A percentile compares a stretch with the other conserved stretches of the same genome.
Evolutionary conservation across 2,329 filamentous ascomycete genomes (phyloP).

Genomic region (Cordyceps cateniannulata): DNA sequence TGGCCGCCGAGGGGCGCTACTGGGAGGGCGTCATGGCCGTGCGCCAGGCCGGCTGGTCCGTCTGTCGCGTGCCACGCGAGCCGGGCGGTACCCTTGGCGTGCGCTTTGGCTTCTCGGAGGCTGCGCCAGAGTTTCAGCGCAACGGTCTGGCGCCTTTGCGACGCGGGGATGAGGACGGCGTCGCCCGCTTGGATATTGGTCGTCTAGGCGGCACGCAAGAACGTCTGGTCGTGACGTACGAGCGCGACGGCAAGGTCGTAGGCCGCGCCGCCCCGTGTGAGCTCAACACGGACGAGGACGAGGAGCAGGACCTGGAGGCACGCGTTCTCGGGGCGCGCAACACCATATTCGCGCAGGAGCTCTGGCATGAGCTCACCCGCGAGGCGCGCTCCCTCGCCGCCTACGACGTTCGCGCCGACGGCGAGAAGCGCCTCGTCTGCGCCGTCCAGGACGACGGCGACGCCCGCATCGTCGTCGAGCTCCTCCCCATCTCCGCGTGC

Average conservation of each 20-base stretch:
- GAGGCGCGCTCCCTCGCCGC: slow-evolving; percentile 70
- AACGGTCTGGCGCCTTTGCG: slow-evolving; percentile 77
- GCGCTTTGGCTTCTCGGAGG: slow-evolving; percentile 81
- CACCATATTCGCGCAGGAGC: slow-evolving; percentile 74
- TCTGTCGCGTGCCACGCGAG: slow-evolving; percentile 71
- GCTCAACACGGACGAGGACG: slow-evolving; percentile 39
- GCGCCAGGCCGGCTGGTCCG: slow-evolving; percentile 77
- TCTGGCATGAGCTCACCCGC: slow-evolving; percentile 83
- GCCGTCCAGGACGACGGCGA: slow-evolving; percentile 36
- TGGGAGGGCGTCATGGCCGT: slow-evolving; percentile 83
- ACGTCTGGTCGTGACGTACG: slow-evolving; percentile 62
- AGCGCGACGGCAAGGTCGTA: slow-evolving; percentile 48
- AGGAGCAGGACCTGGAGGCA: slow-evolving; percentile 47
- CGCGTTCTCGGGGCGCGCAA: slow-evolving; percentile 70
- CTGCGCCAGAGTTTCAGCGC: slow-evolving; percentile 52
- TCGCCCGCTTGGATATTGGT: slow-evolving; percentile 64
- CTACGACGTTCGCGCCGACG: slow-evolving; percentile 60
- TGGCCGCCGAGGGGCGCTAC: slow-evolving; percentile 74
- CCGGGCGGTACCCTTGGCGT: slow-evolving; percentile 62
- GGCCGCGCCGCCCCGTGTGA: slow-evolving; percentile 47
- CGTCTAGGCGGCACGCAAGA: slow-evolving; percentile 44
- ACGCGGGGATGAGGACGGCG: slow-evolving; percentile 66
- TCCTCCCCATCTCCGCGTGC: slow-evolving; percentile 56
- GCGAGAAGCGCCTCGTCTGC: slow-evolving; percentile 51
- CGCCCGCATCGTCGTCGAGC: slow-evolving; percentile 56